These are phyloP conservation scores for Metarhizium guizhouense DNA, from an alignment of 2,329 filamentous ascomycete species.

Conservation along the genomic window DNA sequence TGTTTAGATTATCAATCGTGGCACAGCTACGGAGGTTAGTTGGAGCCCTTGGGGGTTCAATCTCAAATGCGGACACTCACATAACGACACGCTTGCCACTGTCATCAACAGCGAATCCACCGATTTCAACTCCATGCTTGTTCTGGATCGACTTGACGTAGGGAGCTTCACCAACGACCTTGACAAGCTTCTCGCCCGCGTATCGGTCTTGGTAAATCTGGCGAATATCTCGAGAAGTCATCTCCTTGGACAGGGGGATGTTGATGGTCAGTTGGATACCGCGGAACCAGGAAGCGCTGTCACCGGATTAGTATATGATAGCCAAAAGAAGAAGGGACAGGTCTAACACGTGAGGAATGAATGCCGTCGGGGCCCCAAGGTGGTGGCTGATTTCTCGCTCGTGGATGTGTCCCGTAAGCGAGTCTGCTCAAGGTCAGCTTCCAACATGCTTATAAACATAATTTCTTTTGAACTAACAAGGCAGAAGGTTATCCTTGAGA, in stretches of 20 bases:
- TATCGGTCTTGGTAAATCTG: conserved; percentile 95
- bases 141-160: conserved; percentile 69
- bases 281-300: conserved; percentile 24
- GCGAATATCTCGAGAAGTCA: conserved; percentile 86
- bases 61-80: conserved; percentile 41
- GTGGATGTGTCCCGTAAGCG: conserved; percentile 77
- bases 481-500: conserved; percentile 76
- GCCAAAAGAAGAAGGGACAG: not conserved
- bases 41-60: conserved; percentile 36
- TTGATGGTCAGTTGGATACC: conserved; percentile 89
- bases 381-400: conserved; percentile 82
- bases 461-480: not conserved
- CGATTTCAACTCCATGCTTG: conserved; percentile 86
- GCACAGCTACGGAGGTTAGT: conserved; percentile 35
- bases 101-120: conserved; percentile 84
- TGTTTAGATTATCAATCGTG: conserved; percentile 88
- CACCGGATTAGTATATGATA: not conserved
- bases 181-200: conserved; percentile 90
- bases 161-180: conserved; percentile 81
- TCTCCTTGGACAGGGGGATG: conserved; percentile 75
- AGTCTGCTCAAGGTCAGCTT: conserved; percentile 47
- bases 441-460: not conserved
- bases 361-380: conserved; percentile 65
- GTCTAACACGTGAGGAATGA: conserved; percentile 81
- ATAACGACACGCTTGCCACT: conserved; percentile 85